A percentile compares a stretch with the other conserved stretches of the same genome.
These are phyloP conservation scores for Tuber indicum DNA, from an alignment of 495 filamentous ascomycete species.

Conservation along the genomic window DNA sequence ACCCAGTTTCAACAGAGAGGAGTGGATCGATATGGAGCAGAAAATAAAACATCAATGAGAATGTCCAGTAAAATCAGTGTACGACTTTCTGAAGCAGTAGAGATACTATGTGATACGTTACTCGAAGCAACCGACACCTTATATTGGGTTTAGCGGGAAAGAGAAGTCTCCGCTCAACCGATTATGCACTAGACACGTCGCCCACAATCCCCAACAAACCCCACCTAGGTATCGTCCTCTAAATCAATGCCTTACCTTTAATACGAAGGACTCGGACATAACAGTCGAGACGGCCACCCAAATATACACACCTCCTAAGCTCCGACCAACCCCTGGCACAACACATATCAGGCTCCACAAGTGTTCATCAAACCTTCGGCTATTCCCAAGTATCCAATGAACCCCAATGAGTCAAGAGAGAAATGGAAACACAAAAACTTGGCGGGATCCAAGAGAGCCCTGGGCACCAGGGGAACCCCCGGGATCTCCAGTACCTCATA, in stretches of 20 bases:
- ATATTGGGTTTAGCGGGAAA: not conserved
- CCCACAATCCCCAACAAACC: not conserved
- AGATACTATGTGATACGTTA: not conserved
- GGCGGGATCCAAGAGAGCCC: not conserved
- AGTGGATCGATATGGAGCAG: not conserved
- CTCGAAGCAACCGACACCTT: not conserved
- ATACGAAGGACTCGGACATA: not conserved
- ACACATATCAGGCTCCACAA: not conserved
- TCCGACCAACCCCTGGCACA: not conserved
- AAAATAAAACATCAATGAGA: not conserved
- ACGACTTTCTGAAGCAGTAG: not conserved
- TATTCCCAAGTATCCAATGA: not conserved
- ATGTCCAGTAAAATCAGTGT: not conserved
- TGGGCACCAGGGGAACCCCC: not conserved
- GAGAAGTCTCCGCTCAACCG: not conserved
- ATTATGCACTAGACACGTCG: not conserved
- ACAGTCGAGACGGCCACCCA: not conserved
- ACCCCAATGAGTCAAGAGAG: not conserved
- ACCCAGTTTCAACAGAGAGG: no score
- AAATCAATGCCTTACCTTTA: not conserved
- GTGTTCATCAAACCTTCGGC: not conserved
- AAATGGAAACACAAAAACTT: not conserved
- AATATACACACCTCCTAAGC: not conserved
- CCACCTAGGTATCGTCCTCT: not conserved
- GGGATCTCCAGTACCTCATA: not conserved